Evolutionary conservation across 163 green algal species (phyloP).

Genomic region (Chlamydomonas reinhardtii): DNA sequence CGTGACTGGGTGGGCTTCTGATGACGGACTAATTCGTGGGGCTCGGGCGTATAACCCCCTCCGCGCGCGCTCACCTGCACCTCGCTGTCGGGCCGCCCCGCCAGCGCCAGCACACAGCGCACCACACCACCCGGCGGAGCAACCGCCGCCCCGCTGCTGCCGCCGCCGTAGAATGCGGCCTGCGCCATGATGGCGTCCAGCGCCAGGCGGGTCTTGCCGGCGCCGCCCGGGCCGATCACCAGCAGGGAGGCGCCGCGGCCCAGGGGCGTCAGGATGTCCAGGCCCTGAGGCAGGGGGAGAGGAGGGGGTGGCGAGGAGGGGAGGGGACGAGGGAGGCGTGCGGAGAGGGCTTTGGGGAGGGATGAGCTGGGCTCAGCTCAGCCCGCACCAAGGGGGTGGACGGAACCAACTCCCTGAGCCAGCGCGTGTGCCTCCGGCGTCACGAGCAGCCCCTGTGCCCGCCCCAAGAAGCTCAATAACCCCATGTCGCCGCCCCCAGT

Average conservation of each 20-base stretch:
- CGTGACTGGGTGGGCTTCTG: no score
- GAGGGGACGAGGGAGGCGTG: background rate
- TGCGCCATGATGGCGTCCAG: constrained; percentile 74
- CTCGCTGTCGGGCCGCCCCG: constrained; percentile 22
- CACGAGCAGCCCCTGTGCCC: no score
- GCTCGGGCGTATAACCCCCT: background rate
- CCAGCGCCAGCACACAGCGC: constrained; percentile 25
- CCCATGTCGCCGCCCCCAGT: background rate
- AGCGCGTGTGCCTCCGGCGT: no score
- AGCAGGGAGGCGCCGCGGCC: constrained; percentile 88
- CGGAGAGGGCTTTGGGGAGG: background rate
- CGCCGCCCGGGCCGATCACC: constrained; percentile 74
- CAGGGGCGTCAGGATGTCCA: constrained; percentile 91
- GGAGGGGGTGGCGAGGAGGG: background rate
- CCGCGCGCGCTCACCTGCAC: constrained; percentile 31
- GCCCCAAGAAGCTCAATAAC: no score
- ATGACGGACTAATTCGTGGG: no score
- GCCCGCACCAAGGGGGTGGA: no score
- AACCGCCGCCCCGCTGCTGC: background rate
- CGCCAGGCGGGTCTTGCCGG: constrained; percentile 79
- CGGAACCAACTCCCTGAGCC: no score
- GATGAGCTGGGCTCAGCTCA: no score
- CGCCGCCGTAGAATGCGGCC: background rate
- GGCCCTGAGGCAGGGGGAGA: constrained; percentile 57
- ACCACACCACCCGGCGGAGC: constrained; percentile 4